Conservation (phyloP, 768 basidiomycete genomes). For the Russula ochroleuca region DNA sequence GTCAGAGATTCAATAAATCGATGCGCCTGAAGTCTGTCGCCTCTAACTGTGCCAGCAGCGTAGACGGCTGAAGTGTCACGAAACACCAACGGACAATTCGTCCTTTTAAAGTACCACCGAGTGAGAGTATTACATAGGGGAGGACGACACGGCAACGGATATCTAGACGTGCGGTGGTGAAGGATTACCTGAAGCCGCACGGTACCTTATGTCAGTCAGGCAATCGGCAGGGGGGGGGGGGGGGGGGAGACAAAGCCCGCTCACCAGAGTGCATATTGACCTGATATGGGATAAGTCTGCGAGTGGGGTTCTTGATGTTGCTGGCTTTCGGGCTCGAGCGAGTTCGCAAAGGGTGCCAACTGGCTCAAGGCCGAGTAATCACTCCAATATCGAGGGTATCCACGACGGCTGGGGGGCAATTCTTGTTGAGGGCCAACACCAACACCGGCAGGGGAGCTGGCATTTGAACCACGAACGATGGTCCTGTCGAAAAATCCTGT, state of each 20-base stretch:
- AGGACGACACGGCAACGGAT: not conserved
- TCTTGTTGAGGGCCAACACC: slow-evolving; percentile 12
- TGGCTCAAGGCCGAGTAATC: slow-evolving; percentile 36
- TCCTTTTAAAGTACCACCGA: slow-evolving; percentile 8
- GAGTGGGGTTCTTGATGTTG: slow-evolving; percentile 17
- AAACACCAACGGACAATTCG: not conserved
- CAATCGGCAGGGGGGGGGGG: not conserved
- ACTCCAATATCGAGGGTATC: slow-evolving; percentile 38
- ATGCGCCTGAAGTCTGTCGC: not conserved
- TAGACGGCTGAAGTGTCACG: not conserved
- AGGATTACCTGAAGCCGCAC: no score
- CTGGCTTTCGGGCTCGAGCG: slow-evolving; percentile 17
- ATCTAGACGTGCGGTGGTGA: slow-evolving; percentile 5
- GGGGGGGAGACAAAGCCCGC: not conserved
- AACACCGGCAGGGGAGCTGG: not conserved
- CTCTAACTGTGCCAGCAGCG: slow-evolving; percentile 12
- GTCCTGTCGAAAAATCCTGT: slow-evolving; percentile 61
- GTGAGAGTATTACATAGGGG: not conserved
- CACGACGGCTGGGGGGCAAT: slow-evolving; percentile 21
- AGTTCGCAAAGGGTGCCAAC: slow-evolving; percentile 33
- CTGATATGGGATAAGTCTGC: slow-evolving; percentile 21
- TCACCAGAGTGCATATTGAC: slow-evolving; percentile 26
- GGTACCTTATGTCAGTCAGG: slow-evolving; percentile 1
- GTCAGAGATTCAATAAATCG: not conserved
- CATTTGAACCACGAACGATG: slow-evolving; percentile 17